Base-by-base conservation (phyloP, 306 rosid genomes). In the Cucumis sativus region DNA sequence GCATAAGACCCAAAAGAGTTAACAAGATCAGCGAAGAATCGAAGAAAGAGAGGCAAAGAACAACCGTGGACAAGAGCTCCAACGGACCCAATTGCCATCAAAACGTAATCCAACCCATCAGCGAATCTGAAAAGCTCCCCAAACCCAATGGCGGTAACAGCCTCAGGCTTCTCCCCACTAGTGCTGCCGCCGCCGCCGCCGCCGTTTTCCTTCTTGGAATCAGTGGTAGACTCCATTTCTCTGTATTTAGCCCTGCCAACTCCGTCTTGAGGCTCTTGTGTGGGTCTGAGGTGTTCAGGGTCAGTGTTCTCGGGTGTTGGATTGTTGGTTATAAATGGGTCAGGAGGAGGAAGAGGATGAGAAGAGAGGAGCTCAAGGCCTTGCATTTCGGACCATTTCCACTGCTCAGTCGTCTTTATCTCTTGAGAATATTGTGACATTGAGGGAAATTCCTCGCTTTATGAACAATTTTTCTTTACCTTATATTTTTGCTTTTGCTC, bases 361-460 rank as follows among this genome's bases (percentile, higher is more conserved):
- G 89, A 58, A 69, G 88, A 60, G 51, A 87, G 74, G 17, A 93
- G 91, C 84, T 93, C 97, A 82, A 93, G 87, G 54, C 97, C 98
- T 83, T 93, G 98, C 98, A 93, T 93, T 88, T 93, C 97, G 77
- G 98, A 89, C 97, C 98, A 93, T 91, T 80, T 87, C 98, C 98
- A 93, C 84, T 93, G 90, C 89, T 93, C 98, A 80, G 70, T 78
- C 83, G 91, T 82, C 81, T 94, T 92, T 84, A 88, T 88, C 85
- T 92, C 98, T 78, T 84, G 80, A 78, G 95, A 91, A 82, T 92
- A 90, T 90, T 89, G 90, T 91, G 98, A 90, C 97, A 92, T 92
- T 88, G 86, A n/a, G 90, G 78, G 76, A 84, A 89, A 82, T 76
- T 82, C 87, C 84, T 63, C 79, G 79, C 89, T 89, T 87, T 87